Percentiles rank a stretch among this genome's conserved stretches.
Conservation (phyloP, 2,329 filamentous ascomycete genomes). For the Fusarium nygamai region DNA sequence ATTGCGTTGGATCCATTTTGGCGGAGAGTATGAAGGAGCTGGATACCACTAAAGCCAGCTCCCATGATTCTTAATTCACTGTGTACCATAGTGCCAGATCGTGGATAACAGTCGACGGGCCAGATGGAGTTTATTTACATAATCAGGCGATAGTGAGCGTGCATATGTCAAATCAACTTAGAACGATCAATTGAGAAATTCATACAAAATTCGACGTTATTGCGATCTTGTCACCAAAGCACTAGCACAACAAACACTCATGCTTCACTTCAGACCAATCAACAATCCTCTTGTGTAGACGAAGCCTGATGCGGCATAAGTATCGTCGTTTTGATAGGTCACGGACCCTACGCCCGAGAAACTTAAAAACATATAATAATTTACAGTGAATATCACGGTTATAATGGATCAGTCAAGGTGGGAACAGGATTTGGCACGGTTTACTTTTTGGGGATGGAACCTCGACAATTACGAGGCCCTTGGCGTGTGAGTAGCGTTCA, state of each 20-base stretch:
- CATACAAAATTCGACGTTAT: not conserved
- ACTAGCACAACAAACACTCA: accelerated
- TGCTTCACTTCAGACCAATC: not conserved
- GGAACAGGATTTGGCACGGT: not conserved
- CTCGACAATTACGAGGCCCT: not conserved
- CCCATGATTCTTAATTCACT: not conserved
- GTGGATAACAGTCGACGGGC: not conserved
- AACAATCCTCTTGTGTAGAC: not conserved
- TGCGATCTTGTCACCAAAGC: accelerated
- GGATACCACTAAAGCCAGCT: not conserved
- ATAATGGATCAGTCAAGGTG: not conserved
- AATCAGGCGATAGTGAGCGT: no score
- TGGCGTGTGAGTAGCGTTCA: not conserved
- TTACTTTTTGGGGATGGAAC: accelerated
- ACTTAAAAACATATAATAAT: not conserved
- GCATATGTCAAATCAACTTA: not conserved
- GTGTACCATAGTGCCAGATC: not conserved
- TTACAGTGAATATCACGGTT: not conserved
- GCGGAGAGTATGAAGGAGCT: not conserved
- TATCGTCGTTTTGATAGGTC: not conserved
- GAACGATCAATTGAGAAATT: not conserved
- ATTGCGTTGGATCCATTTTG: not conserved
- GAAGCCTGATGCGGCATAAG: not conserved
- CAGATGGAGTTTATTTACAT: accelerated
- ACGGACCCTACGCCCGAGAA: not conserved